Conservation (phyloP, 1,284 basidiomycete species). For the Sanghuangporus weigelae region DNA sequence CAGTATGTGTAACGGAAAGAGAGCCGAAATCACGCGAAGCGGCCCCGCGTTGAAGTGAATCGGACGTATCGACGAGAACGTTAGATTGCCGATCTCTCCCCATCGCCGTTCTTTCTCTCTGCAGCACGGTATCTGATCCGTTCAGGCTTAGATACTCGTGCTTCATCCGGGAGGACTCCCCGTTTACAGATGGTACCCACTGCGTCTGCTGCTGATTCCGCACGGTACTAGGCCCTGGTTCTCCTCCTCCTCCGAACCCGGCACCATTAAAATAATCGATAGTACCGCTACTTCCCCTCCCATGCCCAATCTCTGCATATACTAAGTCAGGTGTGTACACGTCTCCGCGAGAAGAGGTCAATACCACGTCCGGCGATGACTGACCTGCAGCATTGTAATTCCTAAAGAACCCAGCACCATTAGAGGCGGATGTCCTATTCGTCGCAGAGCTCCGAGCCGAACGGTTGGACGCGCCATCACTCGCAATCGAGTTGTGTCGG, state of each 20-base stretch:
- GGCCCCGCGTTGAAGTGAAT: background rate
- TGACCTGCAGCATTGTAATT: conserved; percentile 36
- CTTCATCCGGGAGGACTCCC: conserved; percentile 22
- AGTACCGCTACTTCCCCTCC: conserved; percentile 43
- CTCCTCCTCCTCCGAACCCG: too few relatives aligned
- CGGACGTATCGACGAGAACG: conserved; percentile 1
- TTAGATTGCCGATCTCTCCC: background rate
- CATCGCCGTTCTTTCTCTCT: background rate
- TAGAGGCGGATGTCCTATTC: conserved; percentile 36
- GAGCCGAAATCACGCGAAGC: conserved; percentile 22
- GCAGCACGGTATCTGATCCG: conserved; percentile 3
- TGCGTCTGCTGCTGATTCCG: conserved; percentile 4
- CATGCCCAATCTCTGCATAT: conserved; percentile 73
- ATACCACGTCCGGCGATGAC: conserved; percentile 30
- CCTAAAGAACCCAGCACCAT: conserved; percentile 55
- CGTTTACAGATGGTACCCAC: conserved; percentile 19
- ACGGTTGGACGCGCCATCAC: conserved; percentile 38
- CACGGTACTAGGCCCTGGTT: conserved; percentile 19
- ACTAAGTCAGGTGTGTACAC: conserved; percentile 67
- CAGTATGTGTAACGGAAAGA: conserved; percentile 20
- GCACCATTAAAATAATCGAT: conserved; percentile 2
- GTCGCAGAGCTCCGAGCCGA: conserved; percentile 38
- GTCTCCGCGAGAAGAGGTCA: conserved; percentile 43
- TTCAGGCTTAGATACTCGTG: conserved; percentile 21
- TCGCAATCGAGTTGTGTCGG: conserved; percentile 18